Evolutionary conservation across 2,329 filamentous ascomycete species (phyloP).

Genomic region (Xylariales sp.): DNA sequence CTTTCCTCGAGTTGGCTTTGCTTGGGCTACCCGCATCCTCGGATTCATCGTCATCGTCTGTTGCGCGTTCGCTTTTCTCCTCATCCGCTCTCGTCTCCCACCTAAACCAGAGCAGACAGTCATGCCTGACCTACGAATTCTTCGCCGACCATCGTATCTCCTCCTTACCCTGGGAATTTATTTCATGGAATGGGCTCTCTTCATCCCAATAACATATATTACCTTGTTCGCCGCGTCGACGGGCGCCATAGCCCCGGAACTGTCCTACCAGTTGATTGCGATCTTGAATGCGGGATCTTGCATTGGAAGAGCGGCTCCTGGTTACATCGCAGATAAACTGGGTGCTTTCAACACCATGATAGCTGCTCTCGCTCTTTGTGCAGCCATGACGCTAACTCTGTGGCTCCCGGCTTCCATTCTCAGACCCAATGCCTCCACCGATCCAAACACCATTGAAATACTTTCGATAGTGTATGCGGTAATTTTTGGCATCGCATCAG

Average conservation of each 20-base stretch:
- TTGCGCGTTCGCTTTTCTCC: constrained; percentile 18
- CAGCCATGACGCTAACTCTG: constrained; percentile 53
- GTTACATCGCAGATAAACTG: constrained; percentile 74
- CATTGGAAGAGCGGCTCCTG: constrained; percentile 73
- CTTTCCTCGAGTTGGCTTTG: constrained; percentile 23
- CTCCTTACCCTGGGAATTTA: no score
- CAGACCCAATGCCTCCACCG: constrained; percentile 49
- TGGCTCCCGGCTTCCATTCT: constrained; percentile 77
- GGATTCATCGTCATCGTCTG: constrained; percentile 21
- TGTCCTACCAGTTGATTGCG: constrained; percentile 74
- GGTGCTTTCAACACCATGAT: constrained; percentile 84
- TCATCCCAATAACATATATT: no score
- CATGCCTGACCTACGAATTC: no score
- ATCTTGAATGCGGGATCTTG: constrained; percentile 80
- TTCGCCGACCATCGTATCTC: no score
- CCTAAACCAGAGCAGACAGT: no score
- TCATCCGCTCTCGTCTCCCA: constrained; percentile 26
- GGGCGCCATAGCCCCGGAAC: constrained; percentile 46
- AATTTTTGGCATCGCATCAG: constrained; percentile 77
- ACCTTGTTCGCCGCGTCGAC: no score
- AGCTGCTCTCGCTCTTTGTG: constrained; percentile 57
- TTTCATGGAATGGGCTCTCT: no score
- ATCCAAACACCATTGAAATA: no score
- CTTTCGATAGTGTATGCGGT: constrained; percentile 68
- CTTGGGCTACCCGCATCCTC: constrained; percentile 27